Evolutionary conservation across 306 rosid genomes (phyloP).

Genomic region (Purshia tridentata): DNA sequence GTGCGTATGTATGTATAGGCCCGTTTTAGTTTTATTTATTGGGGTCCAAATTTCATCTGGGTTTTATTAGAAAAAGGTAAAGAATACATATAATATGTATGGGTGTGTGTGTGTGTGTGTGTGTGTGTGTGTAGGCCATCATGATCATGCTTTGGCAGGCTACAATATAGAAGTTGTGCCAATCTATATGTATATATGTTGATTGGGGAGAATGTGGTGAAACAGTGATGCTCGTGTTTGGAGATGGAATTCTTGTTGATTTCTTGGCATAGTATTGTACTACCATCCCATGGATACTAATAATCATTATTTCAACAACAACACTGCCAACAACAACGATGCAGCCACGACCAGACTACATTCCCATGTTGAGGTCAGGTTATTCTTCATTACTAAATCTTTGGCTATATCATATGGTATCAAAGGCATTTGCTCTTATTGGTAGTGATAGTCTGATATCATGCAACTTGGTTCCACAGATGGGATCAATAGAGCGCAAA

Average conservation of each 20-base stretch:
- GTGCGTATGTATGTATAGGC: neutral
- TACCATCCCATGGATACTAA: conserved; percentile 30
- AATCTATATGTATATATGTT: neutral
- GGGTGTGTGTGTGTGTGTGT: neutral
- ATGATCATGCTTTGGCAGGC: neutral
- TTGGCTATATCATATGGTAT: neutral
- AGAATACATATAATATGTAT: neutral
- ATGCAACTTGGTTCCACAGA: conserved; percentile 28
- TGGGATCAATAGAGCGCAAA: conserved; percentile 34
- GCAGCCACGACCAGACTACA: conserved; percentile 25
- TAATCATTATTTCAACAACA: neutral
- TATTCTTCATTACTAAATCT: neutral
- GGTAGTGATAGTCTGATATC: neutral
- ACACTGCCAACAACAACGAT: conserved; percentile 9
- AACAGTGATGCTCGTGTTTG: conserved; percentile 30
- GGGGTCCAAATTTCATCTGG: neutral
- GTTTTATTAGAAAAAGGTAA: neutral
- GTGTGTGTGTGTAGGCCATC: neutral
- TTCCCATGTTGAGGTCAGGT: conserved; percentile 35
- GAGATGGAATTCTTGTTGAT: conserved; percentile 37
- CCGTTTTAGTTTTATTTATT: neutral
- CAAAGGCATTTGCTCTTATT: neutral
- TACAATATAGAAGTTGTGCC: neutral
- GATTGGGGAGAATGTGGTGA: conserved; percentile 19
- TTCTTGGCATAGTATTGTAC: conserved; percentile 24